Percentiles rank a stretch among this genome's conserved stretches.
Evolutionary conservation across 2,329 filamentous ascomycete genomes (phyloP).

Genomic region (Phaeosphaeria sp.): DNA sequence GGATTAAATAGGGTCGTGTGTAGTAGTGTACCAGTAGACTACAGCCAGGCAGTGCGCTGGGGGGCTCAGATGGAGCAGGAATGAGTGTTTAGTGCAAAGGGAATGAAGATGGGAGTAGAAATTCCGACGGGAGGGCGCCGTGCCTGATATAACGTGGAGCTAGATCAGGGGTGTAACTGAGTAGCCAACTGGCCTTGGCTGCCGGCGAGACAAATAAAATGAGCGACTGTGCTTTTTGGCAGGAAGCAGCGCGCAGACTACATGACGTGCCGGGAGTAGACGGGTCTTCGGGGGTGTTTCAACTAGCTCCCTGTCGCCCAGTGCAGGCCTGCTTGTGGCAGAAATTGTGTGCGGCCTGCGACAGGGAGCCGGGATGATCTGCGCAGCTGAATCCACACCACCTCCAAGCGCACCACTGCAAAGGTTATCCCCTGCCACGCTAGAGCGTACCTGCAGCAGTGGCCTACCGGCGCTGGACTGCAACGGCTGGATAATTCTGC

Average conservation of each 20-base stretch:
- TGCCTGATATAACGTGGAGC: slow-evolving; percentile 39
- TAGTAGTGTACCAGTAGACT: slow-evolving; percentile 27
- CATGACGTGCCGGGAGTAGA: slow-evolving; percentile 50
- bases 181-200: slow-evolving; percentile 42
- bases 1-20: slow-evolving; percentile 36
- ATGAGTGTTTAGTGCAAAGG: slow-evolving; percentile 34
- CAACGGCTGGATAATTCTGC: not conserved
- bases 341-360: slow-evolving; percentile 27
- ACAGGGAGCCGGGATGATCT: slow-evolving; percentile 39
- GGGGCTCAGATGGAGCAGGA: slow-evolving; percentile 17
- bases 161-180: slow-evolving; percentile 39
- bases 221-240: slow-evolving; percentile 42
- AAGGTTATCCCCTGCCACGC: slow-evolving; percentile 27
- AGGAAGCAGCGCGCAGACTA: slow-evolving; percentile 43
- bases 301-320: slow-evolving; percentile 39
- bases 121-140: slow-evolving; percentile 31
- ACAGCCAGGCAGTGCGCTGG: slow-evolving; percentile 37
- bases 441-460: slow-evolving; percentile 5
- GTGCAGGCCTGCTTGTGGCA: slow-evolving; percentile 29
- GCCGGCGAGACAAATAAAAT: slow-evolving; percentile 49
- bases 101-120: slow-evolving; percentile 30
- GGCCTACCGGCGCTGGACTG: not conserved
- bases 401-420: slow-evolving; percentile 17
- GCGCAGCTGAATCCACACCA: slow-evolving; percentile 25
- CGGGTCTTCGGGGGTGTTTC: slow-evolving; percentile 48